These are phyloP conservation scores for Purpureocillium lavendulum DNA, from an alignment of 2,329 filamentous ascomycete species.

Conservation along the genomic window DNA sequence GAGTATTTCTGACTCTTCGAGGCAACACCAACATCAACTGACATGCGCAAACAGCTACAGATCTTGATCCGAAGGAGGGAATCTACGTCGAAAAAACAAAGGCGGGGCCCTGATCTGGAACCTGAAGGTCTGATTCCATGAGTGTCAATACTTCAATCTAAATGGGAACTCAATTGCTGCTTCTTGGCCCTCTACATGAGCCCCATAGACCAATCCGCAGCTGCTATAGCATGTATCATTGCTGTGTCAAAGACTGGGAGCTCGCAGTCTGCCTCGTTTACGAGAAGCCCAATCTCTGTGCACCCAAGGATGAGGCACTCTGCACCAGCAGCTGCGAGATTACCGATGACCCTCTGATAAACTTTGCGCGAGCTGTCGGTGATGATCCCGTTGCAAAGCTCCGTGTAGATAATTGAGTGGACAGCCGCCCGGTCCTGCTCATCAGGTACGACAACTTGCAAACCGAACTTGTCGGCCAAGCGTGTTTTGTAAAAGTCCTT, in stretches of 20 bases:
- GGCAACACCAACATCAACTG: too few species aligned
- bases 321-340: slow-evolving; percentile 7
- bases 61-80: too few species aligned
- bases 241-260: slow-evolving; percentile 15
- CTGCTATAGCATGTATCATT: slow-evolving; percentile 12
- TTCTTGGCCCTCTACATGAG: too few species aligned
- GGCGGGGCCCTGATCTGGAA: too few species aligned
- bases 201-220: slow-evolving; percentile 17
- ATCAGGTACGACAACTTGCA: slow-evolving; percentile 7
- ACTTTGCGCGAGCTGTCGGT: slow-evolving; percentile 5
- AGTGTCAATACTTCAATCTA: too few species aligned
- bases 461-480: slow-evolving; percentile 4
- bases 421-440: slow-evolving; percentile 5
- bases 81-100: too few species aligned
- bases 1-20: too few species aligned
- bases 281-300: slow-evolving; percentile 15
- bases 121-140: too few species aligned
- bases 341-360: slow-evolving; percentile 7
- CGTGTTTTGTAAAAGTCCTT: slow-evolving; percentile 14
- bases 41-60: too few species aligned
- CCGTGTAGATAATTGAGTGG: slow-evolving; percentile 11
- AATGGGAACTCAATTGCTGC: too few species aligned
- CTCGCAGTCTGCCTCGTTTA: slow-evolving; percentile 6
- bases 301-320: slow-evolving; percentile 17
- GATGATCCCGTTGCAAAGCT: slow-evolving; percentile 14